Evolutionary conservation across 345 rosid genomes (phyloP).

Genomic region (Citrus australasica): DNA sequence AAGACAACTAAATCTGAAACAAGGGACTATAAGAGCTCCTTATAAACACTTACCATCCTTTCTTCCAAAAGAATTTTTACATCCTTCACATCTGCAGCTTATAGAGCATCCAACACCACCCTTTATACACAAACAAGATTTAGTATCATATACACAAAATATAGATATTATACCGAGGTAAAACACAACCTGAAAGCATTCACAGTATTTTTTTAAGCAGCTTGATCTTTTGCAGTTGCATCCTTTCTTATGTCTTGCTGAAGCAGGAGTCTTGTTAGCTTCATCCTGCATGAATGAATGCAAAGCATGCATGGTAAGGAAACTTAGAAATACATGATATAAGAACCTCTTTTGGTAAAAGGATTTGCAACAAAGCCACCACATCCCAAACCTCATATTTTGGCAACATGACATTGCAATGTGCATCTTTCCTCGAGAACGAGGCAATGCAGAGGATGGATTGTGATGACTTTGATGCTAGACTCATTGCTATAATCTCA

Average conservation of each 20-base stretch:
- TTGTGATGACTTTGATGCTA: constrained; percentile 9
- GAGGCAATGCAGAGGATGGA: constrained; percentile 11
- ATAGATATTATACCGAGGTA: constrained; percentile 4
- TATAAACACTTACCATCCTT: constrained; percentile 40
- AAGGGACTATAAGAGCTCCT: not conserved
- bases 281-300: constrained; percentile 41
- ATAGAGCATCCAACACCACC: constrained; percentile 74
- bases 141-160: constrained; percentile 15
- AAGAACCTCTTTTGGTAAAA: not conserved
- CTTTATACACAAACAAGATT: constrained; percentile 30
- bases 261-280: constrained; percentile 56
- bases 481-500: constrained; percentile 2
- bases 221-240: constrained; percentile 80
- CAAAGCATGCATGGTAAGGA: not conserved
- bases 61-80: constrained; percentile 47
- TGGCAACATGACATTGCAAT: not conserved
- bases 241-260: constrained; percentile 79
- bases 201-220: constrained; percentile 77
- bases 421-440: constrained; percentile 8
- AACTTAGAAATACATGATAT: not conserved
- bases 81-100: constrained; percentile 66
- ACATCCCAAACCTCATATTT: constrained; percentile 5
- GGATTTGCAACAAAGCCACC: constrained; percentile 8
- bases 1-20: not conserved
- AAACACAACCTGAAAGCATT: constrained; percentile 62